Conservation (phyloP, 2,329 filamentous ascomycete genomes). For the Escovopsis weberi region DNA sequence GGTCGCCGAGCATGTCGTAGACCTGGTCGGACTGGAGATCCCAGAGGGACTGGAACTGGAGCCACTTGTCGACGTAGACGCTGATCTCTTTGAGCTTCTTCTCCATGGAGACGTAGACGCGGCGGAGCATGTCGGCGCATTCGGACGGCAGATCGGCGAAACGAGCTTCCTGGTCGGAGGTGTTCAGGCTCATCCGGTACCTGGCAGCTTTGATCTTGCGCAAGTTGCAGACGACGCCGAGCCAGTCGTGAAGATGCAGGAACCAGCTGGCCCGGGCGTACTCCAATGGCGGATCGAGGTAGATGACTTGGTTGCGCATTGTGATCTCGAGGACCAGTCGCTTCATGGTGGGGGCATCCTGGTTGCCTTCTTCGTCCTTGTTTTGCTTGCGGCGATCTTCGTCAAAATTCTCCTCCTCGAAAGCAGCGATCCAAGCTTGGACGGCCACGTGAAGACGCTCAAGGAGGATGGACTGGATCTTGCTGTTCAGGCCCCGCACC, state of each 20-base stretch:
- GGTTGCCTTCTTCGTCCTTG: constrained; percentile 29
- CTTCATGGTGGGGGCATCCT: constrained; percentile 50
- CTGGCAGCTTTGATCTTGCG: constrained; percentile 89
- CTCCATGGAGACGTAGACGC: constrained; percentile 74
- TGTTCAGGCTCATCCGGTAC: constrained; percentile 76
- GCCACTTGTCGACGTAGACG: constrained; percentile 89
- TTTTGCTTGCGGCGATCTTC: constrained; percentile 38
- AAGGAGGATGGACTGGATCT: constrained; percentile 68
- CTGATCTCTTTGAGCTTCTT: constrained; percentile 67
- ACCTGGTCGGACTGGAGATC: constrained; percentile 93
- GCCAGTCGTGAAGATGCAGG: constrained; percentile 81
- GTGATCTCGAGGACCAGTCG: constrained; percentile 79
- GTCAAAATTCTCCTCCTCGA: constrained; percentile 47
- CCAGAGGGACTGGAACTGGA: constrained; percentile 97
- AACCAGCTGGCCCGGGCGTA: constrained; percentile 91
- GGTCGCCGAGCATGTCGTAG: constrained; percentile 80
- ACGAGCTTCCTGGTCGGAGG: constrained; percentile 47
- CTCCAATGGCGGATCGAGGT: constrained; percentile 84
- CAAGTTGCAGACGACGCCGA: constrained; percentile 81
- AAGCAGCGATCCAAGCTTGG: constrained; percentile 73
- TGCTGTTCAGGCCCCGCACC: constrained; percentile 75
- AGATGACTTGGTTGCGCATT: constrained; percentile 97
- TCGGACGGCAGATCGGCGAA: constrained; percentile 77
- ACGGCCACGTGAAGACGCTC: constrained; percentile 76
- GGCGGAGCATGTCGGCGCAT: constrained; percentile 64